Evolutionary conservation across 2,329 filamentous ascomycete genomes (phyloP), one percentile per base, ranked within the genome.

Genomic region (Rhynchosporium secalis): DNA sequence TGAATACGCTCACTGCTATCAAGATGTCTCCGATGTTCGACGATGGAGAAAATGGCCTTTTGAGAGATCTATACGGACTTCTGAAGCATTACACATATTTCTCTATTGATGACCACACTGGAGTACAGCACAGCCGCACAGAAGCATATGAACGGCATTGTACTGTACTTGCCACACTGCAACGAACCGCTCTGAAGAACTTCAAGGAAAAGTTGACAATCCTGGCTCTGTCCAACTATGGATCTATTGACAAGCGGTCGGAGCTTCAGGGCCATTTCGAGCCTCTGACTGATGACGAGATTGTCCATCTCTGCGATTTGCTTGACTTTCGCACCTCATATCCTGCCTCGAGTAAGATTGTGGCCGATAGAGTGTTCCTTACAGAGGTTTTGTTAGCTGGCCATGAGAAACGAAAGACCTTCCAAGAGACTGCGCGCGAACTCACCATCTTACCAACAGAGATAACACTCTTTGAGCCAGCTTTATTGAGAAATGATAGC

Each of bases 141-240:
- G 87, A 92, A 72, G 86, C 90, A 28, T 93, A 94, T 70, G 89
- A 95, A 66, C 82, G 82, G 26, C 92, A 97, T 74, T 96, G 92
- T 75, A 81, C 84, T 45, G 80, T 82, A 10, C 80, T 99, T 13
- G 90, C 89, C n/a, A 87, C 83, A 58, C 78, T 99, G 58, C 96
- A 99, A 75, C 78, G 91, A 63, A 84, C 86, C 52, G 86, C 88
- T 28, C 81, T 96, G 70, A 92, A 88, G 71, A 81, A 92, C 70
- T 97, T 96, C 77, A 92, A 91, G 70, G 86, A 92, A 6, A 96
- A 97, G 76, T 79, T 99, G 43, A 92, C 89, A n/a, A 89, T 99
- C 45, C 78, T 99, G 63, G 91, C 94, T 1, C 78, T 99, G 45
- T 95, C 95, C 20, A 98, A 99, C 73, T 96, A 96, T 73, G 92